A percentile compares a stretch with the other conserved stretches of the same genome.
phyloP scores from a whole-genome alignment of 306 rosid species.

The Fragaria ananassa region DNA sequence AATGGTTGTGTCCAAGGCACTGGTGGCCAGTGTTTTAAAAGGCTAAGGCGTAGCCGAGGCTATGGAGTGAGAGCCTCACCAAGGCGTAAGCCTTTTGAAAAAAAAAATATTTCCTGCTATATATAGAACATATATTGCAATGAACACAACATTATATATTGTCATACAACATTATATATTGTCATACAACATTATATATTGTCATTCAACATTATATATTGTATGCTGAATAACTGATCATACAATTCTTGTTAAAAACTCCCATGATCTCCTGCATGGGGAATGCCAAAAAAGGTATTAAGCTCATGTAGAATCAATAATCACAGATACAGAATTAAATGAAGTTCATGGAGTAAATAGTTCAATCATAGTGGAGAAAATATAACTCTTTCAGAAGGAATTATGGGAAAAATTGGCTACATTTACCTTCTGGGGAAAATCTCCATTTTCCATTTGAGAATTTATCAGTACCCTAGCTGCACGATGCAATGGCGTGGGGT shows the following conservation, averaged over 20 bases:
- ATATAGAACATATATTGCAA: too few species aligned
- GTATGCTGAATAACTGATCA: slow-evolving; percentile 42
- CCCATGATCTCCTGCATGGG: slow-evolving; percentile 37
- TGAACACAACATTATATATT: too few species aligned
- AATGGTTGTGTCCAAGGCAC: slow-evolving; percentile 95
- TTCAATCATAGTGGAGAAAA: not conserved
- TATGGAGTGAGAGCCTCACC: too few species aligned
- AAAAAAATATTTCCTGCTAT: too few species aligned
- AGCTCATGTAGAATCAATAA: not conserved
- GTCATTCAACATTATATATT: too few species aligned
- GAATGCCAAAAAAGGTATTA: not conserved
- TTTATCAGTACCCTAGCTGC: slow-evolving; percentile 29
- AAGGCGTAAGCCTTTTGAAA: too few species aligned
- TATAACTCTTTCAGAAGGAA: not conserved
- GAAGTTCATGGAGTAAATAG: not conserved
- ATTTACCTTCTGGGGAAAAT: slow-evolving; percentile 35
- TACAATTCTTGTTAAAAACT: slow-evolving; percentile 44
- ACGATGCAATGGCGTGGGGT: slow-evolving; percentile 33
- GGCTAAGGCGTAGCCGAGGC: too few species aligned
- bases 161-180: too few species aligned
- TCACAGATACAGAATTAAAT: not conserved
- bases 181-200: too few species aligned
- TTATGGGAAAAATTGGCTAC: not conserved
- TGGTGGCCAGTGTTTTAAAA: too few species aligned
- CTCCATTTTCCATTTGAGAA: slow-evolving; percentile 35